Base-by-base conservation (phyloP, 2,329 filamentous ascomycete species). In the Trichoderma semiorbis region DNA sequence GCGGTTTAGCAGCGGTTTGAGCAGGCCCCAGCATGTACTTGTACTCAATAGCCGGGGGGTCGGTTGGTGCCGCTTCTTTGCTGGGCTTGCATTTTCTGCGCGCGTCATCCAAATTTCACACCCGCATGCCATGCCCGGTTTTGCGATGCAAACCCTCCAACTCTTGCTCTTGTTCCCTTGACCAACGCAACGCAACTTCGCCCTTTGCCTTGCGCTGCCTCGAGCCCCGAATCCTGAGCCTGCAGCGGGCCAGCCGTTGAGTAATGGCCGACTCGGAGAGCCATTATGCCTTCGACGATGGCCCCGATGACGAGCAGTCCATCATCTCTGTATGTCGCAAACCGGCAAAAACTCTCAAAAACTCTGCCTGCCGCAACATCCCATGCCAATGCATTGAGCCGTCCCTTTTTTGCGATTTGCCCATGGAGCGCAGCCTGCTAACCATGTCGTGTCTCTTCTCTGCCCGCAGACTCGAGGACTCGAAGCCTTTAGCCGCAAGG, bases 401-500 rank as follows among this genome's bases (percentile, higher is more conserved):
- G 74, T 30, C 64, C 14, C 26, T 53, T 53, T 50, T 53, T 43
- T 77, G 80, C 82, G 77, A 75, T 74, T 76, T 53, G 80, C 82
- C 72, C 62, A 34, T 8, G 14, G 7, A 72, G 74, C 74, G 70
- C 65, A 64, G 18, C 14, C 21, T 32, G 57, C 36, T 67, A 58
- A 65, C 58, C 34, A n/a, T 12, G 26, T 47, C 24, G 1, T 60
- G 1, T 47, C 18, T 60, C 55, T 18, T 18, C 26, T 57, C 16
- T 24, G 28, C n/a, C 65, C 63, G 65, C 78, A 97, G 94, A 90
- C 93, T 70, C 92, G 94, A 77, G 93, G 96, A 75, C 85, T 98
- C 77, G 95, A 98, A 84, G 93, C 93, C 70, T 98, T 99, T 82
- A 90, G 94, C 76, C 91, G 95, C 79, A 99, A 98, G 83, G 94